Conservation (phyloP, 148 eudicot genomes). For the Silene latifolia region DNA sequence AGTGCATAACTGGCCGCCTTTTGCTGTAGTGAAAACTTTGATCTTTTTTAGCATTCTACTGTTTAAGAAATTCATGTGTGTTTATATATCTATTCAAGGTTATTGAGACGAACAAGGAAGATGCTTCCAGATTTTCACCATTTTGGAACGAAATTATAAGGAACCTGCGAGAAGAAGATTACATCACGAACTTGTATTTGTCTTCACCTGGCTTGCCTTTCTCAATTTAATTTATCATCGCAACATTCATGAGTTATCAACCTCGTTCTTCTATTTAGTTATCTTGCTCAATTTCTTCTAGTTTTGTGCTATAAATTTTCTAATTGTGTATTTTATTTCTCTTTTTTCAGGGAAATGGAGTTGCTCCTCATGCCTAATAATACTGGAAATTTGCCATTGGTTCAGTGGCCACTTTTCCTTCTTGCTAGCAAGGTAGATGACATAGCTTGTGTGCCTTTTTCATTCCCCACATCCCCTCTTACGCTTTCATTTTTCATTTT, state of each 20-base stretch:
- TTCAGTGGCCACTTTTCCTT: slow-evolving; percentile 99
- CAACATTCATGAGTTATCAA: background rate
- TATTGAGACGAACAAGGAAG: slow-evolving; percentile 62
- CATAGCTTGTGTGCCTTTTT: slow-evolving; percentile 2
- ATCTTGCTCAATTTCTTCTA: background rate
- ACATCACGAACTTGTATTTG: slow-evolving; percentile 60
- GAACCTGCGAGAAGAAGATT: slow-evolving; percentile 94
- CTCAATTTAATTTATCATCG: background rate
- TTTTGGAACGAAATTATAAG: slow-evolving; percentile 94
- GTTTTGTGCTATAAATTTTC: slow-evolving; percentile 9
- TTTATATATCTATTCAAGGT: slow-evolving; percentile 35
- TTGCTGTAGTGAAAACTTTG: background rate
- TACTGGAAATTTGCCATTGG: slow-evolving; percentile 66
- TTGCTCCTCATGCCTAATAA: slow-evolving; percentile 90
- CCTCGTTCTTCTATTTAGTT: background rate
- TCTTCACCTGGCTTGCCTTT: slow-evolving; percentile 22
- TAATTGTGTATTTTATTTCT: background rate
- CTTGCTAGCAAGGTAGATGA: slow-evolving; percentile 85
- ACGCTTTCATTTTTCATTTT: background rate
- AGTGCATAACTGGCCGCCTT: background rate
- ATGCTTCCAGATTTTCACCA: slow-evolving; percentile 84
- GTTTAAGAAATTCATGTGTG: background rate
- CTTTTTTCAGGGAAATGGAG: slow-evolving; percentile 70
- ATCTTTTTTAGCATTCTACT: background rate
- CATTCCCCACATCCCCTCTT: background rate